A percentile compares a stretch with the other conserved stretches of the same genome.
These are phyloP conservation scores for Prunus mira DNA, from an alignment of 306 rosid species.

Conservation along the genomic window DNA sequence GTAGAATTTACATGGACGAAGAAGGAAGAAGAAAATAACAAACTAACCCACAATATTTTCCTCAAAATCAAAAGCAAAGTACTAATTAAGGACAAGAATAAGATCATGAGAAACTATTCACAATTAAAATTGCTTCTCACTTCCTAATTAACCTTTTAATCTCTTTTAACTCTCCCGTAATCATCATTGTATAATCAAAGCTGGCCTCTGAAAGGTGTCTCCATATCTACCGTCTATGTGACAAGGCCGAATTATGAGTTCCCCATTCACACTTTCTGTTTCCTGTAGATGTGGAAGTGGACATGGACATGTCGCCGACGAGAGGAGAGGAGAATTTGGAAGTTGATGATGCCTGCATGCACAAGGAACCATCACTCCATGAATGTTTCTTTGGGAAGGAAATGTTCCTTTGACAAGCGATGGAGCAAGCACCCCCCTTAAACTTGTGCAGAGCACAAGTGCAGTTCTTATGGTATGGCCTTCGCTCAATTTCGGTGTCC, in stretches of 20 bases:
- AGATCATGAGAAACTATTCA: neutral
- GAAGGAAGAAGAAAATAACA: neutral
- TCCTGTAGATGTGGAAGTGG: neutral
- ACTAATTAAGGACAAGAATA: neutral
- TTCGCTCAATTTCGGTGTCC: constrained; percentile 49
- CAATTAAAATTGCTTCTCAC: neutral
- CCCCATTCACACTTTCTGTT: neutral
- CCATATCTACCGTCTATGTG: neutral
- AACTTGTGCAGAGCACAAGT: constrained; percentile 26
- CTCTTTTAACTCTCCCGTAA: neutral
- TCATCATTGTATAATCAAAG: neutral
- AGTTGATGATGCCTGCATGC: neutral
- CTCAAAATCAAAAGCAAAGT: neutral
- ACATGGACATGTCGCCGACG: neutral
- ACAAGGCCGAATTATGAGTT: neutral
- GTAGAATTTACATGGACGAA: neutral
- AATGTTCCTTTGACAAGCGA: constrained; percentile 9
- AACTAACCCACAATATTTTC: neutral
- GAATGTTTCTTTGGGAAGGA: constrained; percentile 32
- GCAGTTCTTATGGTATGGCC: constrained; percentile 64
- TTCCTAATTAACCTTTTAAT: neutral
- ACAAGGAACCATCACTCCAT: neutral
- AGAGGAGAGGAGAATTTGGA: neutral
- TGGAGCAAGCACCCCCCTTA: neutral
- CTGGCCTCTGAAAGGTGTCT: neutral